Conservation (phyloP, 2,329 filamentous ascomycete species). For the Alternaria conjuncta region DNA sequence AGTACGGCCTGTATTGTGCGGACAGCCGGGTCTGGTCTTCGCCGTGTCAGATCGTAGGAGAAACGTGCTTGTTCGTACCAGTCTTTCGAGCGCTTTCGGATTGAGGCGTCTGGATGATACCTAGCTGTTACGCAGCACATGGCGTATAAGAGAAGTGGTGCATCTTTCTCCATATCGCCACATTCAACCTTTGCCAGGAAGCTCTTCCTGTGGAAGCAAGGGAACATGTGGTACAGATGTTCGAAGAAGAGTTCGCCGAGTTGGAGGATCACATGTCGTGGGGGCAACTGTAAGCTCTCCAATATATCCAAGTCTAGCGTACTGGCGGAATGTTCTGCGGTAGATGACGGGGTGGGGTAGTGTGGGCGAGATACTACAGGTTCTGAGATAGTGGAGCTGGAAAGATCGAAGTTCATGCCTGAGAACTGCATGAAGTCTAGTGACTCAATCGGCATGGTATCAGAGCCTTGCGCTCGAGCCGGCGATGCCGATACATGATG, state of each 20-base stretch:
- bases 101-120: constrained; percentile 27
- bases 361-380: background rate
- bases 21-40: constrained; percentile 24
- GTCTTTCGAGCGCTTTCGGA: constrained; percentile 23
- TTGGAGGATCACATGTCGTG: constrained; percentile 21
- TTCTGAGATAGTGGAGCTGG: background rate
- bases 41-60: constrained; percentile 31
- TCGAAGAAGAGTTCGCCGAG: constrained; percentile 37
- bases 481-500: background rate
- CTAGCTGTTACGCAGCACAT: constrained; percentile 35
- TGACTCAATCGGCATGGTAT: background rate
- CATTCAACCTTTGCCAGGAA: constrained; percentile 23
- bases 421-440: constrained; percentile 14
- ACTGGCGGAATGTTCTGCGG: background rate
- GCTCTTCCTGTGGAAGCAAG: constrained; percentile 36
- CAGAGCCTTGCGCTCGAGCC: background rate
- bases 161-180: constrained; percentile 22
- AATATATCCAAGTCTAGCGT: constrained; percentile 8
- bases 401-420: constrained; percentile 16
- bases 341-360: constrained; percentile 1
- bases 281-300: constrained; percentile 19
- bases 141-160: constrained; percentile 32
- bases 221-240: constrained; percentile 28
- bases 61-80: constrained; percentile 43
- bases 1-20: constrained; percentile 36